These are phyloP conservation scores for Arthrinium phaeospermum DNA, from an alignment of 2,329 filamentous ascomycete genomes.

Conservation along the genomic window DNA sequence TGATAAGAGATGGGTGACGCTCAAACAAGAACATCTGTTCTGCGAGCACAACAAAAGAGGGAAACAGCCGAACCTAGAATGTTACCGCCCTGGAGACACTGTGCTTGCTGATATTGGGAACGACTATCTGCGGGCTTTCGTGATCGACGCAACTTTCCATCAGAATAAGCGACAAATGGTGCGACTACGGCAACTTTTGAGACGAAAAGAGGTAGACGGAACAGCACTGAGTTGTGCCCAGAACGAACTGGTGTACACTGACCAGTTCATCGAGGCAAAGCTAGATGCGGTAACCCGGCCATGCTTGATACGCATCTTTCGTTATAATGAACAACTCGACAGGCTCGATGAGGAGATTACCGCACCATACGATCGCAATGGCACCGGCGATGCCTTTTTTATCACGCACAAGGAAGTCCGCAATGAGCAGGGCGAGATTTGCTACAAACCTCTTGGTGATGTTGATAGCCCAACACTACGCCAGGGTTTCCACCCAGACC, in stretches of 20 bases:
- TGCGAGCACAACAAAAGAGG: constrained; percentile 46
- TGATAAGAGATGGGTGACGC: constrained; percentile 65
- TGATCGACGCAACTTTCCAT: constrained; percentile 52
- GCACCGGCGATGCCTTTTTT: constrained; percentile 70
- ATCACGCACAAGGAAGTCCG: constrained; percentile 53
- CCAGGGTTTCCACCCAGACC: constrained; percentile 60
- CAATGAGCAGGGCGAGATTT: constrained; percentile 27
- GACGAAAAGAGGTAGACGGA: constrained; percentile 51
- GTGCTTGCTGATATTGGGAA: constrained; percentile 52
- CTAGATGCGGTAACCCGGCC: constrained; percentile 52
- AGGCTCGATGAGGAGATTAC: constrained; percentile 51
- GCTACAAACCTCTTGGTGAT: constrained; percentile 42
- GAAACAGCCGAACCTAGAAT: not conserved
- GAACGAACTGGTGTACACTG: constrained; percentile 56
- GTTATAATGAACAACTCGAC: not conserved
- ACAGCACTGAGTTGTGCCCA: constrained; percentile 39
- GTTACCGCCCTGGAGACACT: constrained; percentile 62
- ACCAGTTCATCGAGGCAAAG: constrained; percentile 39
- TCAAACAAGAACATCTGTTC: constrained; percentile 58
- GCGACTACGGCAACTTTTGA: constrained; percentile 57
- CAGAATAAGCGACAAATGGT: constrained; percentile 37
- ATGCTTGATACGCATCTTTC: constrained; percentile 67
- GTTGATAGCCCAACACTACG: constrained; percentile 43
- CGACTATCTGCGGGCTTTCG: constrained; percentile 62
- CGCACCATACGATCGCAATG: constrained; percentile 68